Conservation (phyloP, 306 rosid genomes). For the Argentina anserina region DNA sequence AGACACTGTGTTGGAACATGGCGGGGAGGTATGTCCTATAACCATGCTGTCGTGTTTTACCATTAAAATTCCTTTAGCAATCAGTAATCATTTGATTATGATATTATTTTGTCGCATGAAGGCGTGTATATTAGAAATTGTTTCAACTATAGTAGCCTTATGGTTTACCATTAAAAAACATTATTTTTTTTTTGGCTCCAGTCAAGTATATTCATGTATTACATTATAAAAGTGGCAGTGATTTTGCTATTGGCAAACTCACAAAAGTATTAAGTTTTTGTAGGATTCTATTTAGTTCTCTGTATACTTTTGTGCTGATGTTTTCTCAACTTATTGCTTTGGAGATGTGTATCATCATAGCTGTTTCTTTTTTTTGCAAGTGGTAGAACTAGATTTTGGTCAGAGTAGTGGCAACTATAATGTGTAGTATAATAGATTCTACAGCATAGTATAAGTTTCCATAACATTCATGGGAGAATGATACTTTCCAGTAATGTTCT, state of each 20-base stretch:
- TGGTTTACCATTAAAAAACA: not conserved
- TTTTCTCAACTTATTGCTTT: too few relatives aligned
- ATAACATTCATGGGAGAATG: not conserved
- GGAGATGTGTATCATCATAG: too few relatives aligned
- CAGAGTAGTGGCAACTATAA: not conserved
- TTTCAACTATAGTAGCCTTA: not conserved
- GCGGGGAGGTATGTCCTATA: slow-evolving; percentile 77
- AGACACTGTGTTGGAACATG: slow-evolving; percentile 89
- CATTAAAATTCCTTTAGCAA: not conserved
- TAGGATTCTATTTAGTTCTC: not conserved
- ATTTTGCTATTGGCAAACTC: not conserved
- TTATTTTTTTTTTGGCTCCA: not conserved
- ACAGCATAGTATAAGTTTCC: not conserved
- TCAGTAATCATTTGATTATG: not conserved
- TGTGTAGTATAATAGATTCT: not conserved
- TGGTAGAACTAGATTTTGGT: not conserved
- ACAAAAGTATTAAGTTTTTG: not conserved
- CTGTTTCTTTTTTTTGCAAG: not conserved
- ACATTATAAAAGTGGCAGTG: not conserved
- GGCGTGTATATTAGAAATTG: not conserved
- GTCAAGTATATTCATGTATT: not conserved
- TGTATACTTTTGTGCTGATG: not conserved
- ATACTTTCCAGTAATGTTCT: not conserved
- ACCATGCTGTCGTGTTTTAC: slow-evolving; percentile 6
- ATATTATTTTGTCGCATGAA: not conserved